Conservation (phyloP, 208 protist species). For the Kentomonas sorsogonicus region DNA sequence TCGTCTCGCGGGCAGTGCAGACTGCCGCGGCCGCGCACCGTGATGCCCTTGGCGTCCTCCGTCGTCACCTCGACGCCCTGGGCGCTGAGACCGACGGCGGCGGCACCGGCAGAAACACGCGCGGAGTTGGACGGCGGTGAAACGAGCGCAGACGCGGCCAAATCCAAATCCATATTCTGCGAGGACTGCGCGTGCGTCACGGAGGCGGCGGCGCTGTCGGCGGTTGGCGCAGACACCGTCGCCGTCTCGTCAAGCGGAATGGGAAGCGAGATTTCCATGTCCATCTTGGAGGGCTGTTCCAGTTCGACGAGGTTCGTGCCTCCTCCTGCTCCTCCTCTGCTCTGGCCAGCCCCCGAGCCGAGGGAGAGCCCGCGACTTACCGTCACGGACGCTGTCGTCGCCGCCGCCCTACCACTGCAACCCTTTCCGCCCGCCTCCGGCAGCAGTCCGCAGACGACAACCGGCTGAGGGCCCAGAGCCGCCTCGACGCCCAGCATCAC, state of each 20-base stretch:
- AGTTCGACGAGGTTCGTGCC: too few relatives aligned
- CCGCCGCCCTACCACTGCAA: too few relatives aligned
- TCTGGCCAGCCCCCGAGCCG: too few relatives aligned
- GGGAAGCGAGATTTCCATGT: too few relatives aligned
- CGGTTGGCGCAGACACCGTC: not conserved
- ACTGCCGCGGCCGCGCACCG: constrained; percentile 51
- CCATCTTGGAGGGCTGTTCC: not conserved
- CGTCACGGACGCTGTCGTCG: too few relatives aligned
- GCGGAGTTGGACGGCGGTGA: too few relatives aligned
- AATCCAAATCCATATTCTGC: too few relatives aligned
- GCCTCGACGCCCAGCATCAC: constrained; percentile 74
- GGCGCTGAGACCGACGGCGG: not conserved
- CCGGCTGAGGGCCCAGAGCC: constrained; percentile 64
- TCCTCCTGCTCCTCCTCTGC: too few relatives aligned
- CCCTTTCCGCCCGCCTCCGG: too few relatives aligned
- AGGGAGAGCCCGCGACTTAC: too few relatives aligned
- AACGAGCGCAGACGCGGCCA: too few relatives aligned
- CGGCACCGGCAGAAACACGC: too few relatives aligned
- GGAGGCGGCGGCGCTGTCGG: not conserved
- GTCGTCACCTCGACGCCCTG: constrained; percentile 33
- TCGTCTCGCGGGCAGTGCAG: constrained; percentile 50
- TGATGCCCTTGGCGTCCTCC: constrained; percentile 56
- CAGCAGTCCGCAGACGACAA: constrained; percentile 70
- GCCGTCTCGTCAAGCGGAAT: not conserved
- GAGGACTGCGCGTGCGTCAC: not conserved